Percentiles rank a stretch among this genome's conserved stretches.
phyloP scores from a whole-genome alignment of 805 yeast species.

The Tetrapisispora taiwanensis region DNA sequence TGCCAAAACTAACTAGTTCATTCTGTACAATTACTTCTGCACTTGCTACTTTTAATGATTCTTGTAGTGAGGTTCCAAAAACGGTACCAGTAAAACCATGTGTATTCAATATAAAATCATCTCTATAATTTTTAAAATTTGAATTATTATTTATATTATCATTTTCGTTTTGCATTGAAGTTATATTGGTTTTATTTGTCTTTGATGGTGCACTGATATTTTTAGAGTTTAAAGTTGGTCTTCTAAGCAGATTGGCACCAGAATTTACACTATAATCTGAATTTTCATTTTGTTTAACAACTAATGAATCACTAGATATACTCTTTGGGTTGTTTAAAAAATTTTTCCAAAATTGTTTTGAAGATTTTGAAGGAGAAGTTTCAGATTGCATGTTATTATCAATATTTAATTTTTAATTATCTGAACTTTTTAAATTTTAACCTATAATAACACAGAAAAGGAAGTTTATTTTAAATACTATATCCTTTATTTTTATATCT shows the following conservation, averaged over 20 bases:
- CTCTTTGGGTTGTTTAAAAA: slow-evolving; percentile 26
- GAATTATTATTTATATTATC: not conserved
- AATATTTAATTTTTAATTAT: not conserved
- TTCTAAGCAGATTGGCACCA: not conserved
- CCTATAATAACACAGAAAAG: too few relatives aligned
- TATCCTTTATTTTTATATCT: too few relatives aligned
- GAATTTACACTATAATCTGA: not conserved
- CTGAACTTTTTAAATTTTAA: too few relatives aligned
- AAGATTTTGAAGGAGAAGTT: slow-evolving; percentile 13
- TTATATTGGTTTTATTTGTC: not conserved
- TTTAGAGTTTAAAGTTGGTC: slow-evolving; percentile 10
- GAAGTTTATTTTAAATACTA: too few relatives aligned
- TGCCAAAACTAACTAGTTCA: slow-evolving; percentile 68
- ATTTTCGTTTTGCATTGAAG: not conserved
- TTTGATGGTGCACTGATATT: not conserved
- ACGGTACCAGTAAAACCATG: slow-evolving; percentile 39
- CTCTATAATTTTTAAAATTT: slow-evolving; percentile 30
- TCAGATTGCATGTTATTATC: not conserved
- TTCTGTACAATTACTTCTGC: slow-evolving; percentile 56
- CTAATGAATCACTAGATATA: slow-evolving; percentile 24
- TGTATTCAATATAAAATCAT: slow-evolving; percentile 28
- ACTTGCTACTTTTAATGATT: slow-evolving; percentile 54
- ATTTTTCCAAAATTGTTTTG: slow-evolving; percentile 25
- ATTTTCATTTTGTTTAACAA: not conserved
- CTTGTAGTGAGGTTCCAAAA: slow-evolving; percentile 71